Conservation (phyloP, 2,329 filamentous ascomycete genomes). For the Phyllosticta paracitricarpa region DNA sequence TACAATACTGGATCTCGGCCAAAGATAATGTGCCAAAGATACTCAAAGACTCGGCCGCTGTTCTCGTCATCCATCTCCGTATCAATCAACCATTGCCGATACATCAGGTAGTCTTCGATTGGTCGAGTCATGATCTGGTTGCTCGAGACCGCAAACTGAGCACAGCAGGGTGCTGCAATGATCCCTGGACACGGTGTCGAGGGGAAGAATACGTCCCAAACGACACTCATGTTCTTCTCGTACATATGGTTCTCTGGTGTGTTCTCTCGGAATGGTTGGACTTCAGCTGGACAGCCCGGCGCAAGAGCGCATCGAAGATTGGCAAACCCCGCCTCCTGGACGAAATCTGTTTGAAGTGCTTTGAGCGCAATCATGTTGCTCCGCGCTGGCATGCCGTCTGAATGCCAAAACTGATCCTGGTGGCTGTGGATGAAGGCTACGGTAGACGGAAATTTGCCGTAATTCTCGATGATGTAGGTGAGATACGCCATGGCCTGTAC, state of each 20-base stretch:
- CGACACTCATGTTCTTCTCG: conserved; percentile 13
- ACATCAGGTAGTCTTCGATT: conserved; percentile 21
- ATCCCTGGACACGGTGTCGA: conserved; percentile 12
- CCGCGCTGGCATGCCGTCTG: conserved; percentile 7
- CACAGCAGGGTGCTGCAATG: conserved; percentile 13
- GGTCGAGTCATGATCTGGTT: conserved; percentile 19
- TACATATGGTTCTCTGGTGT: conserved; percentile 12
- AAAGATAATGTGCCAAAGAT: conserved; percentile 21
- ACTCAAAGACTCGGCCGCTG: conserved; percentile 18
- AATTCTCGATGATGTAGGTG: conserved; percentile 18
- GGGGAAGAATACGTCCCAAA: conserved; percentile 15
- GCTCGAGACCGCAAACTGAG: conserved; percentile 24
- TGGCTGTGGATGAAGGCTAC: conserved; percentile 17
- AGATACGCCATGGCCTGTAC: conserved; percentile 16
- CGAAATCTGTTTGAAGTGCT: conserved; percentile 26
- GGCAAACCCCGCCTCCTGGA: conserved; percentile 29
- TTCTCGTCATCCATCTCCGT: conserved; percentile 20
- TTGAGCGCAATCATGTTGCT: conserved; percentile 10
- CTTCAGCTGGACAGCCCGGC: conserved; percentile 30
- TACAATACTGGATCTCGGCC: conserved; percentile 17
- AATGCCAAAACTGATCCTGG: conserved; percentile 11
- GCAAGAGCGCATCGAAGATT: conserved; percentile 29
- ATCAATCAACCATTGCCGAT: conserved; percentile 18
- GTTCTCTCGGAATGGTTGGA: conserved; percentile 23
- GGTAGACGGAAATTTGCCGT: conserved; percentile 14